Percentiles rank a stretch among this genome's conserved stretches.
Conservation (phyloP, 2,329 filamentous ascomycete genomes). For the Dactylellina drechsleri region DNA sequence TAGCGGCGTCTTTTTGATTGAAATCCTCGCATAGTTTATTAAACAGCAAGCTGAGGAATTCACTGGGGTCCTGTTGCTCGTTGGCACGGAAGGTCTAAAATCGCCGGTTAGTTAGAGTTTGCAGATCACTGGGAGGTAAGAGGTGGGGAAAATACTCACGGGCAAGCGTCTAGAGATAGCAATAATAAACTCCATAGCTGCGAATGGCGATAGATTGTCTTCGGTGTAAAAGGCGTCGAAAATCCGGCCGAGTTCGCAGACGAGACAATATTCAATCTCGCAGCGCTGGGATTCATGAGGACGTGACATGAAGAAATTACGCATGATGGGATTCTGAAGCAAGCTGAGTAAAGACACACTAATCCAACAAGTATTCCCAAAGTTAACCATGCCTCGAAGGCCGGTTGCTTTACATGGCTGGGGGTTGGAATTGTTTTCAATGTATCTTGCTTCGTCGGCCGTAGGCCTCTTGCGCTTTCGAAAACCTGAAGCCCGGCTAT, state of each 20-base stretch:
- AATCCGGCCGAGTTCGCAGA: slow-evolving; percentile 71
- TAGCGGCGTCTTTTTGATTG: slow-evolving; percentile 58
- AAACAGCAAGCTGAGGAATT: slow-evolving; percentile 84
- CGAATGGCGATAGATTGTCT: slow-evolving; percentile 58
- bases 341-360: slow-evolving; percentile 94
- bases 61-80: slow-evolving; percentile 46
- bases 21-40: slow-evolving; percentile 80
- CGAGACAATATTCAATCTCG: slow-evolving; percentile 61
- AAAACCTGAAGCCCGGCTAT: slow-evolving; percentile 14
- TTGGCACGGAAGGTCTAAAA: slow-evolving; percentile 31
- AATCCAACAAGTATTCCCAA: slow-evolving; percentile 98
- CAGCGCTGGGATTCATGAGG: slow-evolving; percentile 85
- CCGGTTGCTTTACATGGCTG: slow-evolving; percentile 84
- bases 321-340: slow-evolving; percentile 89
- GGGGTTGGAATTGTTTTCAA: slow-evolving; percentile 79
- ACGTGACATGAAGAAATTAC: slow-evolving; percentile 91
- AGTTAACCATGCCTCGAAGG: slow-evolving; percentile 92
- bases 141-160: slow-evolving; percentile 5
- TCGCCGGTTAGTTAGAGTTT: slow-evolving; percentile 1
- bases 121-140: neutral
- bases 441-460: slow-evolving; percentile 77
- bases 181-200: slow-evolving; percentile 48
- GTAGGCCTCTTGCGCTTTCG: slow-evolving; percentile 45
- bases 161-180: slow-evolving; percentile 38
- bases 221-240: slow-evolving; percentile 72